Percentiles rank a stretch among this genome's conserved stretches.
phyloP scores from a whole-genome alignment of 1,284 basidiomycete species.

The Cryptococcus hybrid region DNA sequence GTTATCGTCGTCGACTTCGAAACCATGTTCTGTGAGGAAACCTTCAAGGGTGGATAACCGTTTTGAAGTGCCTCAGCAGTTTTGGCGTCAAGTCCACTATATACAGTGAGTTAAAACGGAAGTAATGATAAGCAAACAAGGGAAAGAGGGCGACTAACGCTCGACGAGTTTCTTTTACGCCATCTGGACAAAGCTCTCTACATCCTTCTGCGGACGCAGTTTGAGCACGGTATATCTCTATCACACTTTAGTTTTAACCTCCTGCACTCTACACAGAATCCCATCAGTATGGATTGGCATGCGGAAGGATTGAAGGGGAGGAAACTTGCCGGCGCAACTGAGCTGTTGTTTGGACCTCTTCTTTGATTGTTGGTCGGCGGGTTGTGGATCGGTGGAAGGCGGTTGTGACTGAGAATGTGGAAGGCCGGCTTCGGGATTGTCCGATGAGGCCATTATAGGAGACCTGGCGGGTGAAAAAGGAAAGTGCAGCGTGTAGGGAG shows the following conservation, averaged over 20 bases:
- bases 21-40: constrained; percentile 18
- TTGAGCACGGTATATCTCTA: constrained; percentile 31
- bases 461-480: too few species aligned
- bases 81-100: constrained; percentile 14
- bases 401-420: too few species aligned
- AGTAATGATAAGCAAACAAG: not conserved
- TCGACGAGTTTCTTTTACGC: constrained; percentile 22
- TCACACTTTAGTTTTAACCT: constrained; percentile 36
- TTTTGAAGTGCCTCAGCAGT: constrained; percentile 20
- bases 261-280: constrained; percentile 17
- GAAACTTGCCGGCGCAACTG: constrained; percentile 16
- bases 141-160: constrained; percentile 5
- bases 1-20: constrained; percentile 9
- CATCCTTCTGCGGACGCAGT: constrained; percentile 38
- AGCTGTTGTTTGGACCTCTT: constrained; percentile 11
- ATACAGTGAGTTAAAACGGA: not conserved
- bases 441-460: too few species aligned
- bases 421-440: too few species aligned
- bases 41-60: constrained; percentile 21
- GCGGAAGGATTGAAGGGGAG: too few species aligned
- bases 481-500: too few species aligned
- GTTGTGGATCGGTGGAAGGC: too few species aligned
- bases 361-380: too few species aligned
- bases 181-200: constrained; percentile 33
- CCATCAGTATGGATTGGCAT: not conserved